A percentile compares a stretch with the other conserved stretches of the same genome.
phyloP scores from a whole-genome alignment of 2,329 filamentous ascomycete species.

The Pleomassaria siparia region DNA sequence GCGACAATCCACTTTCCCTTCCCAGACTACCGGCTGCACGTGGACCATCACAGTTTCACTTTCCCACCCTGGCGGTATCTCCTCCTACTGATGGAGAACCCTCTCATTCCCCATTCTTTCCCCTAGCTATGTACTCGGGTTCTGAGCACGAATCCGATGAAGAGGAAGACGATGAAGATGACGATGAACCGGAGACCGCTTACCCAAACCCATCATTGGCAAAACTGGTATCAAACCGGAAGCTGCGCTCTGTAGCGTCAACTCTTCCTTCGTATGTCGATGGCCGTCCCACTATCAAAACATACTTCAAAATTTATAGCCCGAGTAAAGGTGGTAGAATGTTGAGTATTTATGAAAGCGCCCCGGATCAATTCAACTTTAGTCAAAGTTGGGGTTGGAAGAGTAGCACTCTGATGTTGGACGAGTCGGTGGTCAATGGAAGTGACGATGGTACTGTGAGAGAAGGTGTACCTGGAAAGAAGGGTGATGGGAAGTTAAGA shows the following conservation, averaged over 20 bases:
- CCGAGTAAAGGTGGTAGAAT: slow-evolving; percentile 60
- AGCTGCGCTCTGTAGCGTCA: slow-evolving; percentile 27
- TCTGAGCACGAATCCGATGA: slow-evolving; percentile 29
- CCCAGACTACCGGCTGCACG: slow-evolving; percentile 16
- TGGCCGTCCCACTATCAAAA: slow-evolving; percentile 58
- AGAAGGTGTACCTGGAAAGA: slow-evolving; percentile 26
- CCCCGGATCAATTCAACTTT: slow-evolving; percentile 62
- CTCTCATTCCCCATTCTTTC: slow-evolving; percentile 23
- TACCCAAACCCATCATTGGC: slow-evolving; percentile 32
- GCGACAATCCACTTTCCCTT: background rate
- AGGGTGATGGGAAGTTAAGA: slow-evolving; percentile 54
- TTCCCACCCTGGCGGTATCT: slow-evolving; percentile 17
- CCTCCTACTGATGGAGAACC: slow-evolving; percentile 17
- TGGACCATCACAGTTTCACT: slow-evolving; percentile 13
- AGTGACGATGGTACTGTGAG: slow-evolving; percentile 20
- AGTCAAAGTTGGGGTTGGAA: slow-evolving; percentile 64
- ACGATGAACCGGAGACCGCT: slow-evolving; percentile 25
- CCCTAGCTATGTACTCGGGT: slow-evolving; percentile 15
- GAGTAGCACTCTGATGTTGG: slow-evolving; percentile 59
- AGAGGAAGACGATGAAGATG: slow-evolving; percentile 20
- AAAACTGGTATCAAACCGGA: slow-evolving; percentile 16
- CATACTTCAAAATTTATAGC: slow-evolving; percentile 65
- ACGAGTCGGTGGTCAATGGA: slow-evolving; percentile 43
- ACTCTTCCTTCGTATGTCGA: slow-evolving; percentile 58
- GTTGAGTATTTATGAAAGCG: slow-evolving; percentile 60